Conservation (phyloP, 352 stramenopile genomes). For the Globisporangium nagaii region DNA sequence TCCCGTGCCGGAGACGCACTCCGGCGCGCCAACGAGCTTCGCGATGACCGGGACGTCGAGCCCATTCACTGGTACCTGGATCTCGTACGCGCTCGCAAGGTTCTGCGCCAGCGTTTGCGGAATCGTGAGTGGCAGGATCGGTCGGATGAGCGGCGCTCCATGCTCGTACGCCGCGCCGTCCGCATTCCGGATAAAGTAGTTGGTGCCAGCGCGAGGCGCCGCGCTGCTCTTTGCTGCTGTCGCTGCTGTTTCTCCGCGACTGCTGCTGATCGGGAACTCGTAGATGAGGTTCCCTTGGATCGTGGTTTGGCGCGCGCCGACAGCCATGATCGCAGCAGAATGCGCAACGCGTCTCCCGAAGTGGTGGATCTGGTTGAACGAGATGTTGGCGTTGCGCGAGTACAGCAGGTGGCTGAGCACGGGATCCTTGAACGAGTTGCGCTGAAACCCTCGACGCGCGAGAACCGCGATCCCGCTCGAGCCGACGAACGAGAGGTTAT, state of each 20-base stretch:
- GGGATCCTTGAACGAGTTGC: constrained; percentile 28
- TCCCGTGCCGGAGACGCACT: constrained; percentile 49
- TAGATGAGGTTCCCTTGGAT: constrained; percentile 61
- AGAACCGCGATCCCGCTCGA: constrained; percentile 46
- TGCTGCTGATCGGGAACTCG: constrained; percentile 18
- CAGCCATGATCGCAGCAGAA: constrained; percentile 48
- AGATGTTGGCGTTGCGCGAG: constrained; percentile 39
- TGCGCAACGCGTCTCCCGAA: constrained; percentile 46
- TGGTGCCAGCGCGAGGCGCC: not conserved
- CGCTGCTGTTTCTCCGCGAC: too few species aligned
- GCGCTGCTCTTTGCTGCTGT: not conserved
- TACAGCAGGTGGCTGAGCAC: constrained; percentile 39
- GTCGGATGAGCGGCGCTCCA: constrained; percentile 23
- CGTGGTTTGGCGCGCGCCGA: constrained; percentile 37
- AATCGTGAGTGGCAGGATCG: constrained; percentile 16
- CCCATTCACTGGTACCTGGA: constrained; percentile 29
- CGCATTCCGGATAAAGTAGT: constrained; percentile 43
- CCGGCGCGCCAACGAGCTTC: constrained; percentile 60
- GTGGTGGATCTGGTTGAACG: constrained; percentile 75
- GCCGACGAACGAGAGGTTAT: constrained; percentile 67
- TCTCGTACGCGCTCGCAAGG: constrained; percentile 30
- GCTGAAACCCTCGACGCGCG: constrained; percentile 18
- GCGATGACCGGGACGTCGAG: constrained; percentile 59
- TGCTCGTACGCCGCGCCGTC: constrained; percentile 26
- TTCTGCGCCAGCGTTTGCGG: constrained; percentile 20